phyloP scores from a whole-genome alignment of 208 protist species.

The Tritrichomonas foetus region DNA sequence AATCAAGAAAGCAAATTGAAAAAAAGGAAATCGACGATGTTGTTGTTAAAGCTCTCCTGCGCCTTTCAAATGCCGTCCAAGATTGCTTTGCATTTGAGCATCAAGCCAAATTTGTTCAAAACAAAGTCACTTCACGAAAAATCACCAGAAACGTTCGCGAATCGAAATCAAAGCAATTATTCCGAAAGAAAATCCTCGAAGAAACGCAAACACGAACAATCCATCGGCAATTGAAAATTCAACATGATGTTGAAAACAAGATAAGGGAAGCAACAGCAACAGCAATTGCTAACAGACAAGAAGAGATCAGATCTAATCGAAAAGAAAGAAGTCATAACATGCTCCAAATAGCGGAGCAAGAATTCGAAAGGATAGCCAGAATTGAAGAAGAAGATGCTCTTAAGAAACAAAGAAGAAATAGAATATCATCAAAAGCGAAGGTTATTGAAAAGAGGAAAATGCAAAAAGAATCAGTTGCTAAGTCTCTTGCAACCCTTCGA shows the following conservation, averaged over 20 bases:
- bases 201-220: conserved; percentile 20
- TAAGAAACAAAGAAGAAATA: background rate
- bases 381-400: background rate
- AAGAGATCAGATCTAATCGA: background rate
- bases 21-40: conserved; percentile 2
- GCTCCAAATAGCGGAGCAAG: background rate
- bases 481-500: background rate
- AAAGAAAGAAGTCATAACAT: background rate
- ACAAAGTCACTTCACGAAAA: background rate
- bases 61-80: background rate
- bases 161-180: background rate
- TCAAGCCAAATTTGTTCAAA: background rate
- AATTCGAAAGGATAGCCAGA: background rate
- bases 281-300: background rate
- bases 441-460: background rate
- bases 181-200: background rate
- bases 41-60: background rate
- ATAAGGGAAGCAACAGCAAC: background rate
- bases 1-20: background rate
- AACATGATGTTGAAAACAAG: background rate
- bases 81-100: conserved; percentile 13
- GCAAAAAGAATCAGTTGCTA: background rate
- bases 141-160: background rate
- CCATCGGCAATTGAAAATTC: background rate
- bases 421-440: background rate